Evolutionary conservation across 345 rosid genomes (phyloP), one percentile per base, ranked within the genome.

Genomic region (Citropsis articulata): DNA sequence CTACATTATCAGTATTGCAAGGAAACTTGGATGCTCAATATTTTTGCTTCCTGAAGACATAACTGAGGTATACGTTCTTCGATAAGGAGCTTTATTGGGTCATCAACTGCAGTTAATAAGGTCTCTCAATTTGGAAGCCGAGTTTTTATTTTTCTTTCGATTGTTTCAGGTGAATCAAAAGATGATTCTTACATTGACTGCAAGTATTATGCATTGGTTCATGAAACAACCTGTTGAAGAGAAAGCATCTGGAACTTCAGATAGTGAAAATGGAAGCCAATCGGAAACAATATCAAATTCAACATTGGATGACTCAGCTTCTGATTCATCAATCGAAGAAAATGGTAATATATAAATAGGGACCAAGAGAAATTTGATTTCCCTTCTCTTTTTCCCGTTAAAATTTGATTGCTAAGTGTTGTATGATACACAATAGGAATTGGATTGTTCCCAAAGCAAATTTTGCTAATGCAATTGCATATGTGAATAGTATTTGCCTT

Each of bases 21-120:
- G 98, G 81, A 94, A 96, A 86, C 87, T 96, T 28, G 98, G 97
- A 76, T 96, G 99, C 88, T 85, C 99, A 30, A 96, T 96, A 83
- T 96, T 96, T 84, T 84, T 94, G 85, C 97, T 96, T 83, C 97
- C 97, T 4, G 99, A 96, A 87, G 98, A 94, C 85, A 84, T 96
- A 69, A 94, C 90, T 22, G 97, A 96, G 98, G 99, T 94, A 89
- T 18, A 18, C 5, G 22, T 4, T 50, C 56, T 50, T 50, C 7
- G 1, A 50, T 14, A 1, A 50, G 56, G 56, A 50, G 21, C 7
- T 50, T 18, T 50, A 22, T 4, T 50, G 22, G 56, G 56, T 18
- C 21, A 53, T 18, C 22, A 19, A 16, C 19, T 53, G 57, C 50
- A 16, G 68, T 60, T 21, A 24, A n/a, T 10, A 12, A 14, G 55